Conservation (phyloP, 345 rosid species). For the Citrus trifoliata region DNA sequence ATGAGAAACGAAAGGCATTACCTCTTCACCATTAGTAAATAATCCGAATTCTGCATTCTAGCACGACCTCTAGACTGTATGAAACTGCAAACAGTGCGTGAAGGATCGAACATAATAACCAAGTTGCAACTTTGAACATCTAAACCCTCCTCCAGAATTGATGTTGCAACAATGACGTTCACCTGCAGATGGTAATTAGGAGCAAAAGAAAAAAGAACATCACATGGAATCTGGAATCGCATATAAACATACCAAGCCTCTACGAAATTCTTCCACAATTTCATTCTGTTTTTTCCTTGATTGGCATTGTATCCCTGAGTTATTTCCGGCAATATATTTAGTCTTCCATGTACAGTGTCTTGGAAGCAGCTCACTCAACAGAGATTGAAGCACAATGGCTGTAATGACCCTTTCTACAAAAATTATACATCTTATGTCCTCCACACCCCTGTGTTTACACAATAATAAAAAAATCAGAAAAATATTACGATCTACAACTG, state of each 20-base stretch:
- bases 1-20: conserved; percentile 15
- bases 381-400: conserved; percentile 53
- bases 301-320: conserved; percentile 49
- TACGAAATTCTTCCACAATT: conserved; percentile 78
- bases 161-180: conserved; percentile 83
- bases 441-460: conserved; percentile 36
- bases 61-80: conserved; percentile 99
- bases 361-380: conserved; percentile 57
- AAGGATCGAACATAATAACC: conserved; percentile 86
- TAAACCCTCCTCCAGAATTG: conserved; percentile 93
- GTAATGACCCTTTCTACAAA: conserved; percentile 81
- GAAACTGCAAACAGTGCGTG: conserved; percentile 73
- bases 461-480: conserved; percentile 2
- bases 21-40: conserved; percentile 73
- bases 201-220: neutral
- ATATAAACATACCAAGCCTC: conserved; percentile 51
- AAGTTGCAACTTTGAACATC: conserved; percentile 91
- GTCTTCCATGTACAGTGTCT: conserved; percentile 52
- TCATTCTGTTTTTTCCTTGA: conserved; percentile 64
- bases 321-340: conserved; percentile 72
- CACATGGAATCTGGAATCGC: neutral
- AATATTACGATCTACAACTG: neutral
- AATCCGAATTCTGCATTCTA: conserved; percentile 79
- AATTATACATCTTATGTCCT: conserved; percentile 73
- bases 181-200: conserved; percentile 42